Conservation (phyloP, 345 rosid genomes). For the Lepidium aucheri region DNA sequence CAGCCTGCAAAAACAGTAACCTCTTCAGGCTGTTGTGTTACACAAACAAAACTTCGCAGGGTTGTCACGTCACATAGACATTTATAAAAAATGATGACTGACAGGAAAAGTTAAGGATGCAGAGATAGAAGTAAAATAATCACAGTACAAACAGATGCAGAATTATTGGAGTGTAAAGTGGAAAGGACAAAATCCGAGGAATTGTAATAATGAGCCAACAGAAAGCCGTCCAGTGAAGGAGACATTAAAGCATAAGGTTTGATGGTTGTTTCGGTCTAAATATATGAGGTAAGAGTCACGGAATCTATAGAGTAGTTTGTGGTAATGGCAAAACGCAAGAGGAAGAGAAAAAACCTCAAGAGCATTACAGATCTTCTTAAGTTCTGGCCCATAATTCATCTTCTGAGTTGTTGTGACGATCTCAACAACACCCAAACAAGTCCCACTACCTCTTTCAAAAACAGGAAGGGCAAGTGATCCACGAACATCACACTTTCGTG, state of each 20-base stretch:
- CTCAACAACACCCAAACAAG: conserved; percentile 89
- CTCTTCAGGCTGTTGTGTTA: background rate
- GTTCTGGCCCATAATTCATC: conserved; percentile 57
- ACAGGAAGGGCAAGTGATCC: conserved; percentile 91
- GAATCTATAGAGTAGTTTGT: background rate
- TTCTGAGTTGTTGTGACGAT: conserved; percentile 63
- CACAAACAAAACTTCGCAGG: background rate
- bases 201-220: background rate
- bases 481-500: conserved; percentile 52
- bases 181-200: background rate
- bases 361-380: conserved; percentile 77
- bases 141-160: background rate
- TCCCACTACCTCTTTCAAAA: conserved; percentile 61
- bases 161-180: background rate
- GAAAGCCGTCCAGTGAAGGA: background rate
- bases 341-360: conserved; percentile 63
- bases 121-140: background rate
- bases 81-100: background rate
- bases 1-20: conserved; percentile 58
- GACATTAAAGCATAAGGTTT: conserved; percentile 2
- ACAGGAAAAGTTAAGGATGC: background rate
- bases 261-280: background rate
- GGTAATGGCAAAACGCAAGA: background rate
- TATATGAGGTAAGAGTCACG: too few species aligned
- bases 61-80: background rate